Evolutionary conservation across 345 rosid genomes (phyloP), one percentile per base, ranked within the genome.

Genomic region (Carallia pectinifolia): DNA sequence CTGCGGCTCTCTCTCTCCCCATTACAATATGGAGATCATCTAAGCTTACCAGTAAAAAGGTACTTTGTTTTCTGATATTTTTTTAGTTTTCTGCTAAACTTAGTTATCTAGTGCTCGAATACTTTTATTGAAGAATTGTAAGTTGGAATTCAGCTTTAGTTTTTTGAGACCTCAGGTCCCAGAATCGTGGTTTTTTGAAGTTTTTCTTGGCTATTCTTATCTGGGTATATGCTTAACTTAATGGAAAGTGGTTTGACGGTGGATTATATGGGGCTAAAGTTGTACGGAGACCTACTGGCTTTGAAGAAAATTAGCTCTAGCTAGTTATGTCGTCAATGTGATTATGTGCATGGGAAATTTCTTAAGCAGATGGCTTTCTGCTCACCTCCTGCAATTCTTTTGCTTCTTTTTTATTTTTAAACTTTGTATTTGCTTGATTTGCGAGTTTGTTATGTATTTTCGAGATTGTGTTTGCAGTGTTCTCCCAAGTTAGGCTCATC

Each of bases 1-100:
- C 90, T 54, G 86, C 90, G 54, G 89, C 87, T 76, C 82, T 91
- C 56, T 87, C 95, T 67, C 73, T 90, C 7, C 99, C 99, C 18
- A 74, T 87, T 76, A 85, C 90, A 67, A 68, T 90, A 37, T 71
- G 67, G 65, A 77, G 82, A 76, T 83, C 97, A 16, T 79, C 91
- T 50, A 86, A 79, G 54, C 58, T 82, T 67, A 68, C 31, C 29
- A 61, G 76, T 37, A 89, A 77, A 79, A 95, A 85, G 97, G 99
- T 94, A 77, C 54, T 10, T 58, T 70, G 27, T n/a, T 37, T 13
- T 19, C n/a, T 23, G 63, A 33, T 63, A 53, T 70, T 36, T 19
- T 44, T 15, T 33, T 12, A 17, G 65, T 23, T 19, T 10, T 37
- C 2, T 64, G 29, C 6, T 31, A 34, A 53, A 16, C 53, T 62